These are phyloP conservation scores for Trichomonascaceae sp. DNA, from an alignment of 1,139 yeast genomes.

Conservation along the genomic window DNA sequence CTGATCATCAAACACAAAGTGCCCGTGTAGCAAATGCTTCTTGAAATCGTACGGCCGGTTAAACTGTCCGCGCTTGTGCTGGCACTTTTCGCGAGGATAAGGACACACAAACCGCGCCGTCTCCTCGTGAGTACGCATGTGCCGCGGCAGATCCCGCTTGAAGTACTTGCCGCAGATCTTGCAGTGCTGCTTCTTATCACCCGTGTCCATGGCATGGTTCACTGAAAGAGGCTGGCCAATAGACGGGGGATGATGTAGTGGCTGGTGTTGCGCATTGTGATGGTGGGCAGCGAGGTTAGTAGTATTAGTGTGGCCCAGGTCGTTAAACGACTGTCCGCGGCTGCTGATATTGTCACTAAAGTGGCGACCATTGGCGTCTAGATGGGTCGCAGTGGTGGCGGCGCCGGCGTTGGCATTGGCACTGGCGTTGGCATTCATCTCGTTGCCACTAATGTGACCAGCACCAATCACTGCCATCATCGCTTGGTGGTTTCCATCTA, in stretches of 20 bases:
- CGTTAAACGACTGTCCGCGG: too few species aligned
- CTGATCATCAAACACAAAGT: slow-evolving; percentile 40
- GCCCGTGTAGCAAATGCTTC: slow-evolving; percentile 51
- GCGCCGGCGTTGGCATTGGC: slow-evolving; percentile 1
- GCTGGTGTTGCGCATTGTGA: background rate
- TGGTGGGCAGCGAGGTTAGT: too few species aligned
- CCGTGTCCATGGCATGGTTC: background rate
- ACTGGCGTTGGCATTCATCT: slow-evolving; percentile 1
- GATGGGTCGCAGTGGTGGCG: background rate
- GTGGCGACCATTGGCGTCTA: too few species aligned
- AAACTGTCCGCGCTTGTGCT: slow-evolving; percentile 50
- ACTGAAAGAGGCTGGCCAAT: too few species aligned
- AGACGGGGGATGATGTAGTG: slow-evolving; percentile 1
- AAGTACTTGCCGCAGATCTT: slow-evolving; percentile 45
- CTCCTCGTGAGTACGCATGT: slow-evolving; percentile 49
- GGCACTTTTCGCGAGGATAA: slow-evolving; percentile 42
- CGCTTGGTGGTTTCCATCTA: too few species aligned
- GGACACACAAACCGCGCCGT: slow-evolving; percentile 47
- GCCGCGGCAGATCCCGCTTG: slow-evolving; percentile 51
- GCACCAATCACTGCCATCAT: too few species aligned
- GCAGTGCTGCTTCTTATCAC: slow-evolving; percentile 28
- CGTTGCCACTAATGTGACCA: too few species aligned
- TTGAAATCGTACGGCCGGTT: slow-evolving; percentile 61
- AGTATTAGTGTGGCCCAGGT: too few species aligned
- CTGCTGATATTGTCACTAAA: too few species aligned